Percentiles rank a stretch among this genome's conserved stretches.
phyloP scores from a whole-genome alignment of 169 alveolate genomes.

The Miamiensis avidus region DNA sequence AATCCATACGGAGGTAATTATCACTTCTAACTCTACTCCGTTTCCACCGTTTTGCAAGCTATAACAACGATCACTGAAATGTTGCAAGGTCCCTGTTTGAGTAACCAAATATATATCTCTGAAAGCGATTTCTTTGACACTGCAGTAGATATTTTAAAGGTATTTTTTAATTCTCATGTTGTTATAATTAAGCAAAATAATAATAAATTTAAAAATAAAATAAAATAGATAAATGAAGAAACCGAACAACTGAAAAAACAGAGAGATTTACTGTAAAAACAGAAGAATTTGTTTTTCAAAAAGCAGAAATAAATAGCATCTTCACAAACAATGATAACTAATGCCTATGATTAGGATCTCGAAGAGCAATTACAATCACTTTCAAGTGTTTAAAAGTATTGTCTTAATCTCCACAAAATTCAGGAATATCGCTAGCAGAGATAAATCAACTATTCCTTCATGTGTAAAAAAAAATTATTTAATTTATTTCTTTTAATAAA shows the following conservation, averaged over 20 bases:
- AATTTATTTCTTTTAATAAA: too few relatives aligned
- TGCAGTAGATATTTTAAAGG: neutral
- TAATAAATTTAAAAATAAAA: too few relatives aligned
- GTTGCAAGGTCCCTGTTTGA: neutral
- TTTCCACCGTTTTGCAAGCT: neutral
- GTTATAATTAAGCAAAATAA: neutral
- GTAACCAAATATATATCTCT: neutral
- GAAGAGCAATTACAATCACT: too few relatives aligned
- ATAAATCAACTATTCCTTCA: neutral
- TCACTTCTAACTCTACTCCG: neutral
- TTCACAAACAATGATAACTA: too few relatives aligned
- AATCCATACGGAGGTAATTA: neutral
- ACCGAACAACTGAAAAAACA: neutral
- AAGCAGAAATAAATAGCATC: too few relatives aligned
- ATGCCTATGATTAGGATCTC: too few relatives aligned
- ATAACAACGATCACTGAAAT: neutral
- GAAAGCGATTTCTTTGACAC: neutral
- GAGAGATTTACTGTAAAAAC: neutral
- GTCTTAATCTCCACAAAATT: too few relatives aligned
- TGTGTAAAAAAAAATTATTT: neutral
- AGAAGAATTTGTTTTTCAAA: too few relatives aligned
- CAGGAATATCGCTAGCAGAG: too few relatives aligned
- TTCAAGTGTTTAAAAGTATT: too few relatives aligned
- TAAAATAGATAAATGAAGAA: neutral
- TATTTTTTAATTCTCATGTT: too few relatives aligned